These are phyloP conservation scores for Rutstroemia sp. DNA, from an alignment of 2,329 filamentous ascomycete species.

Conservation along the genomic window DNA sequence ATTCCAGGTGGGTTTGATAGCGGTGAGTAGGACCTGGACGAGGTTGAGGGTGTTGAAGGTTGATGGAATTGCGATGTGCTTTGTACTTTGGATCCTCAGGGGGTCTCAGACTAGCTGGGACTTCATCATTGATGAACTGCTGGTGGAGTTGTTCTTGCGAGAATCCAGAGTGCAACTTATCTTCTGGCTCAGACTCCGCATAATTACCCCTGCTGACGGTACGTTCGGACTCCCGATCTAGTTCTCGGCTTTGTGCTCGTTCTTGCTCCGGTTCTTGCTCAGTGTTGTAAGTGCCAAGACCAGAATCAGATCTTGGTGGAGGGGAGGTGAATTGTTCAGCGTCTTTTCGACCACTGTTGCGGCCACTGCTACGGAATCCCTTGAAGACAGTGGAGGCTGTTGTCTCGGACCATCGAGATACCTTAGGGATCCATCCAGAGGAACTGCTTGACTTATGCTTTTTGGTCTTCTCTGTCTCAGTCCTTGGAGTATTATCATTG, in stretches of 20 bases:
- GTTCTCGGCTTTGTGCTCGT: background rate
- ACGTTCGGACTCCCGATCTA: constrained; percentile 1
- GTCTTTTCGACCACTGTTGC: constrained; percentile 46
- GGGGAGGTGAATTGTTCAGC: constrained; percentile 20
- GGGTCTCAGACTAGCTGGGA: constrained; percentile 8
- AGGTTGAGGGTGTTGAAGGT: constrained; percentile 73
- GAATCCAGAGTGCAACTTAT: constrained; percentile 52
- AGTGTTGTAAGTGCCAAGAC: constrained; percentile 49
- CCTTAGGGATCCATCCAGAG: constrained; percentile 76
- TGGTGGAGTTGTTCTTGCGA: constrained; percentile 40
- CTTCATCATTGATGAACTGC: constrained; percentile 21
- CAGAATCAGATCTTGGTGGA: constrained; percentile 71
- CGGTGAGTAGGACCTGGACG: constrained; percentile 65
- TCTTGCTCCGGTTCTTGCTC: constrained; percentile 2
- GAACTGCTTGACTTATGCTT: constrained; percentile 86
- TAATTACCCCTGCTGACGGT: background rate
- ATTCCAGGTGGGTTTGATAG: constrained; percentile 67
- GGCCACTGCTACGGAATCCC: constrained; percentile 62
- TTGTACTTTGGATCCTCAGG: constrained; percentile 70
- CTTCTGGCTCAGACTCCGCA: constrained; percentile 32
- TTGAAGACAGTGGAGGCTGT: constrained; percentile 82
- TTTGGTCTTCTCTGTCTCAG: constrained; percentile 58
- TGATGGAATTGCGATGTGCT: constrained; percentile 72
- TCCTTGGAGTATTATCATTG: constrained; percentile 69
- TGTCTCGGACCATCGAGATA: constrained; percentile 95